Evolutionary conservation across 1,139 yeast species (phyloP).

Genomic region (Dujonia santamariae): DNA sequence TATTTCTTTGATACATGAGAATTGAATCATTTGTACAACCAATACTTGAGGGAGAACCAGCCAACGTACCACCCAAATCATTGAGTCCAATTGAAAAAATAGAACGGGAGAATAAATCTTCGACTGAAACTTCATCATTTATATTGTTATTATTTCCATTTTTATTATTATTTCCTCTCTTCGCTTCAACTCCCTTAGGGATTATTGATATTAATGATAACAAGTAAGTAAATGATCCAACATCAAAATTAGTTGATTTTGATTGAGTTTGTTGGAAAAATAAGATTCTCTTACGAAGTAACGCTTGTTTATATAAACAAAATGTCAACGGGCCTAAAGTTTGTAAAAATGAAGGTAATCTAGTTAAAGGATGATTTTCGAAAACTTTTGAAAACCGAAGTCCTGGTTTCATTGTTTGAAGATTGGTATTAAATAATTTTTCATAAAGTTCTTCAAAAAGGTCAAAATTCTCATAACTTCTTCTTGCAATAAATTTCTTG

Average conservation of each 20-base stretch:
- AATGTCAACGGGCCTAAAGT: conserved; percentile 72
- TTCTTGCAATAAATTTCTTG: conserved; percentile 28
- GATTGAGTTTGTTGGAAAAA: conserved; percentile 40
- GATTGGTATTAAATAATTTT: conserved; percentile 8
- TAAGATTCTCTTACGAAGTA: conserved; percentile 60
- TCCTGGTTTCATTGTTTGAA: conserved; percentile 13
- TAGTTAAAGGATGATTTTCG: conserved; percentile 49
- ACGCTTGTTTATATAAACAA: conserved; percentile 64
- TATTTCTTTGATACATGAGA: conserved; percentile 48
- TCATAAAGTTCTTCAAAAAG: conserved; percentile 19
- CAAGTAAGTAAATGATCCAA: conserved; percentile 34
- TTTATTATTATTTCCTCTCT: conserved; percentile 4
- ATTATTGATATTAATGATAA: conserved; percentile 36
- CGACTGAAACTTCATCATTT: conserved; percentile 14
- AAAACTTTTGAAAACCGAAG: conserved; percentile 10
- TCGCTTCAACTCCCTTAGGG: conserved; percentile 25
- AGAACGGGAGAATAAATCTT: conserved; percentile 45
- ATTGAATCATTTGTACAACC: conserved; percentile 76
- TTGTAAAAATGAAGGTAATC: conserved; percentile 45
- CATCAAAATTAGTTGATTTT: conserved; percentile 22
- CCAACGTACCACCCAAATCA: conserved; percentile 36
- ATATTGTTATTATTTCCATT: conserved; percentile 12
- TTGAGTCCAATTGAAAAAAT: conserved; percentile 64
- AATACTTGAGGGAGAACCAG: conserved; percentile 38
- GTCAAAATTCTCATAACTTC: conserved; percentile 16